Base-by-base conservation (phyloP, 192 early-diverging fungal genomes). In the Linnemannia elongata region DNA sequence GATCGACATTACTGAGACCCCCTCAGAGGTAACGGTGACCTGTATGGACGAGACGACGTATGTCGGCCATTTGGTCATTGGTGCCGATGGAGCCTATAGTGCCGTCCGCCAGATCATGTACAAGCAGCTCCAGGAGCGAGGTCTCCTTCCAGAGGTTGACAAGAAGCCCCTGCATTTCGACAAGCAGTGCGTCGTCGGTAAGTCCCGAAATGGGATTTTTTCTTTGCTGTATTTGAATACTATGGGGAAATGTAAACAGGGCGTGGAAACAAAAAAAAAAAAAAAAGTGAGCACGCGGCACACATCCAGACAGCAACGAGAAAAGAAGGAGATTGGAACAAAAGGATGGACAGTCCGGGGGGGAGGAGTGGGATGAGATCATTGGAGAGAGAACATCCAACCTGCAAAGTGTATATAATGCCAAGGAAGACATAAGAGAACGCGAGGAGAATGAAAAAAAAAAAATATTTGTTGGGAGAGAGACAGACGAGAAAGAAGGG, bases 101-200 rank as follows among this genome's bases (percentile, higher is more conserved):
- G 79, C 85, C 22, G 78, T 68, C 45, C 85, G 85, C 15, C 79
- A 81, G 76, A 80, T 87, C 72, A 77, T 87, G 57, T 87, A 87
- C 68, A n/a, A 69, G 45, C 71, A 77, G 30, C 85, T 87, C 15
- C 74, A 73, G 2, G 76, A 71, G 12, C 60, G 47, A 13, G 80
- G 80, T 3, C 13, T 71, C 13, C 30, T 87, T 5, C 85, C 85
- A 3, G 85, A 87, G 63, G 49, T 76, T 4, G 85, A 87, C 72
- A 87, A 77, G 72, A 74, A 52, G 45, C 85, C 75, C 13, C n/a
- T 81, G 38, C 71, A 81, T 54, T 81, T 78, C 74, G 85, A 87
- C 73, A 87, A 87, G 57, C 85, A 87, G 27, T 81, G 79, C 33
- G 85, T 87, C 39, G 85, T 87, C 7, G 85, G 85, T 87, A 78